Percentiles rank a stretch among this genome's conserved stretches.
Evolutionary conservation across 2,329 filamentous ascomycete species (phyloP).

Genomic region (Cytospora mali): DNA sequence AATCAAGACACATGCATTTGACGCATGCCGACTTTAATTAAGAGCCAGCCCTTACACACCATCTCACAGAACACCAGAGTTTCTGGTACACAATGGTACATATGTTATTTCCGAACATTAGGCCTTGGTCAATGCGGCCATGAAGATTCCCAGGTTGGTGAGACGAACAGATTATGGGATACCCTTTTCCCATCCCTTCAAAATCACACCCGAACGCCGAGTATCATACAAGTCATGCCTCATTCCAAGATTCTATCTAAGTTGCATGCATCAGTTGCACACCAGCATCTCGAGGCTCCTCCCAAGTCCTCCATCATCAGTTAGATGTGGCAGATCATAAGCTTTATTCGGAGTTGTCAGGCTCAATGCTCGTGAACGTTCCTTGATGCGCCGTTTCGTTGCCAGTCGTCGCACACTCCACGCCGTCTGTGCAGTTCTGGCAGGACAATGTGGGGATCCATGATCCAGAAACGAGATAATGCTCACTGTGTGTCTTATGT

Average conservation of each 20-base stretch:
- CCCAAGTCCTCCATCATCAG: too few relatives aligned
- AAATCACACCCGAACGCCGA: neutral
- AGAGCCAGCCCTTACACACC: neutral
- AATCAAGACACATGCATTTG: neutral
- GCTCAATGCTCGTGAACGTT: constrained; percentile 14
- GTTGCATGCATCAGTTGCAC: neutral
- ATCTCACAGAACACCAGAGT: neutral
- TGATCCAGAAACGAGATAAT: constrained; percentile 20
- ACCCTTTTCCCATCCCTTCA: neutral
- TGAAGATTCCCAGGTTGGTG: neutral
- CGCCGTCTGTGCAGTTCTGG: constrained; percentile 8
- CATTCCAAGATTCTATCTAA: neutral
- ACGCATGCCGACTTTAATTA: neutral
- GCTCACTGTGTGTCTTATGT: constrained; percentile 10
- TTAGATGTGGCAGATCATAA: neutral
- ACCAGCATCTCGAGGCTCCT: neutral
- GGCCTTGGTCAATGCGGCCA: neutral
- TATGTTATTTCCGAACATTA: neutral
- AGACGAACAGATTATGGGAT: neutral
- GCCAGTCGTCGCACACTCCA: constrained; percentile 16
- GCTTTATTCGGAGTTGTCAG: constrained; percentile 1
- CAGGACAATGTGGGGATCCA: constrained; percentile 22
- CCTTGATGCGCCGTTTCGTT: constrained; percentile 18
- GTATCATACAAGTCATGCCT: constrained; percentile 8
- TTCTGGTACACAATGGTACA: neutral